Base-by-base conservation (phyloP, 225 moss, liverwort and hornwort species). In the Pseudisothecium myosuroides region DNA sequence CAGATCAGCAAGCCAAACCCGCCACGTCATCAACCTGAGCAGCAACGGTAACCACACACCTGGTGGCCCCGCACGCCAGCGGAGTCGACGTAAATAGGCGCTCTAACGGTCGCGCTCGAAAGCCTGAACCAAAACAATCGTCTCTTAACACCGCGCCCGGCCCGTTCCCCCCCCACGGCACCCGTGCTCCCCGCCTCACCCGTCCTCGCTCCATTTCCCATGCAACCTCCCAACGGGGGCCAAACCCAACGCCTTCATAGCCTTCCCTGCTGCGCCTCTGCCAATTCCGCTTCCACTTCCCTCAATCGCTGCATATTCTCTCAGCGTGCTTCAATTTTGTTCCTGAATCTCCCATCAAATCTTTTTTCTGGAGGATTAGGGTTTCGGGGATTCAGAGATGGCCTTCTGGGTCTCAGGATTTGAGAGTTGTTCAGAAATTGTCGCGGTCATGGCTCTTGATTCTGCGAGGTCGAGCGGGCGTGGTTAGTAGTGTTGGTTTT, bases 1-100 rank as follows among this genome's bases (percentile, higher is more conserved):
- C 88, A 76, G 34, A 9, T 82, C 60, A 82, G 80, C 90, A 84
- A 72, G 34, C 20, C 36, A 31, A 19, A 36, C 6, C 22, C 21
- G 58, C 76, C 76, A 82, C 23, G 74, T 60, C 85, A 85, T 47
- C 85, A 12, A 32, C 55, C 24, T 65, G 52, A 65, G 79, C 41
- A 13, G 59, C 65, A 92, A 92, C 90, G 90, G 92, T 92, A 89
- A 90, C 83, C 65, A 50, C n/a, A 29, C 23, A n/a, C 67, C 52
- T 17, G 39, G 47, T 55, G 69, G 12, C 64, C 49, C 24, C 0
- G 43, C 0, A 31, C 5, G 59, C 83, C 80, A 83, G 59, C 73
- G 3, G 56, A 41, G 16, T 6, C 29, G 61, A 84, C 84, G 75
- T 14, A 68, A 85, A 87, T 89, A 92, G 92, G 81, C 81, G 27